These are phyloP conservation scores for Ophiostoma montium DNA, from an alignment of 2,329 filamentous ascomycete genomes.

Conservation along the genomic window DNA sequence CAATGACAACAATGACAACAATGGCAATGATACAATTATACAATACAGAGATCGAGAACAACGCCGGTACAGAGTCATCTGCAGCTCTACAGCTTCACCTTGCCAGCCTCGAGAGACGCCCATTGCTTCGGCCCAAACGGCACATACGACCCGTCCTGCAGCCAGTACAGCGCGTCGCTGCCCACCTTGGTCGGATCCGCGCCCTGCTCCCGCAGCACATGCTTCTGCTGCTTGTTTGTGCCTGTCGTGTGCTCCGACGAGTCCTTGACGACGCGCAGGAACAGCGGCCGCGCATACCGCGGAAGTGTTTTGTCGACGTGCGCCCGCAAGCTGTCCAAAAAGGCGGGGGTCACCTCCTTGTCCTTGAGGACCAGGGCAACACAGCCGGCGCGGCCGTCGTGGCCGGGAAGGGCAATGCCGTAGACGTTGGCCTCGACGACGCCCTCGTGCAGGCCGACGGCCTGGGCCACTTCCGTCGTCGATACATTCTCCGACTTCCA, in stretches of 20 bases:
- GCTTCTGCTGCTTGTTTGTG: conserved; percentile 83
- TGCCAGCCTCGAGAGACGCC: conserved; percentile 50
- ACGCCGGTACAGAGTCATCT: no score
- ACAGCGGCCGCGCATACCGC: conserved; percentile 62
- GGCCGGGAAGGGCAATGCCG: conserved; percentile 62
- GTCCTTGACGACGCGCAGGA: conserved; percentile 52
- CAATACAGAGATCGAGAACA: no score
- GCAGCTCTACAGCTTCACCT: conserved; percentile 58
- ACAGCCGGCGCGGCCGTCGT: conserved; percentile 75
- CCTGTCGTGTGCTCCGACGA: conserved; percentile 54
- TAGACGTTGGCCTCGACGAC: conserved; percentile 77
- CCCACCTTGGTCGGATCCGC: conserved; percentile 48
- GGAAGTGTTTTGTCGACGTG: conserved; percentile 49
- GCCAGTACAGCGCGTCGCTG: conserved; percentile 45
- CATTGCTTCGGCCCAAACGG: conserved; percentile 55
- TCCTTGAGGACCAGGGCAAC: conserved; percentile 30
- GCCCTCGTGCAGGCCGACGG: conserved; percentile 49
- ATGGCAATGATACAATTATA: no score
- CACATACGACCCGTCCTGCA: conserved; percentile 51
- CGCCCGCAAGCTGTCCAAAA: conserved; percentile 43
- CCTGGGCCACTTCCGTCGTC: conserved; percentile 67
- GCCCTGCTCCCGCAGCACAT: conserved; percentile 54
- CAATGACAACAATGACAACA: no score
- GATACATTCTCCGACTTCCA: conserved; percentile 80
- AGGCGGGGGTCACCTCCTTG: conserved; percentile 26